Conservation (phyloP, 1,139 yeast species). For the Debaryomyces fabryi region DNA sequence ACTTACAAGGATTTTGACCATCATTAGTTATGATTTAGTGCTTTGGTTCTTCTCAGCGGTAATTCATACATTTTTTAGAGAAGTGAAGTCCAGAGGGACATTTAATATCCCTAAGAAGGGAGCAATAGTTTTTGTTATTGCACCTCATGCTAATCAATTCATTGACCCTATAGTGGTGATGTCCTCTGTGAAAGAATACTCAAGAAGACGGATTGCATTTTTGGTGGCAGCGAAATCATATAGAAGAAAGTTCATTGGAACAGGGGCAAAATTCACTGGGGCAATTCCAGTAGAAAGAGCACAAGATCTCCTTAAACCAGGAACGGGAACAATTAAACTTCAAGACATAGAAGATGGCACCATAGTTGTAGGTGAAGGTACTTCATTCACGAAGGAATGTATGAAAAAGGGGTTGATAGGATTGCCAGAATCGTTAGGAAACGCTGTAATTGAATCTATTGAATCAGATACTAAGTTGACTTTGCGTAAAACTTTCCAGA, state of each 20-base stretch:
- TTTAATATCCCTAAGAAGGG: slow-evolving; percentile 44
- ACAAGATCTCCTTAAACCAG: slow-evolving; percentile 59
- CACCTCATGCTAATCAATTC: slow-evolving; percentile 52
- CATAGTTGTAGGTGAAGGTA: slow-evolving; percentile 48
- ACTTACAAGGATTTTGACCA: slow-evolving; percentile 5
- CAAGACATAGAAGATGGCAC: slow-evolving; percentile 32
- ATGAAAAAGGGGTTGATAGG: slow-evolving; percentile 61
- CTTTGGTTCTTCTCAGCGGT: slow-evolving; percentile 39
- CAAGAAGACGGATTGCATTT: slow-evolving; percentile 50
- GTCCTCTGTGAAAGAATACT: slow-evolving; percentile 37
- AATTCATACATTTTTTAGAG: slow-evolving; percentile 47
- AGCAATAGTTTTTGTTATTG: slow-evolving; percentile 47
- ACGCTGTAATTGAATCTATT: slow-evolving; percentile 54
- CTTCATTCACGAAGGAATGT: slow-evolving; percentile 50
- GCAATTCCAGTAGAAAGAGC: slow-evolving; percentile 77
- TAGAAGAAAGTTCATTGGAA: slow-evolving; percentile 54
- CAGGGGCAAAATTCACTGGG: slow-evolving; percentile 57
- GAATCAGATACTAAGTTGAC: slow-evolving; percentile 55
- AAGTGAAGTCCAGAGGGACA: slow-evolving; percentile 42
- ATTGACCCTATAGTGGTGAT: slow-evolving; percentile 47
- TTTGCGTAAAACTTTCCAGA: slow-evolving; percentile 52
- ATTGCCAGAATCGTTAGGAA: slow-evolving; percentile 60
- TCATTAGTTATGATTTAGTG: slow-evolving; percentile 35
- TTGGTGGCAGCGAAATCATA: slow-evolving; percentile 69
- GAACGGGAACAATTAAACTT: slow-evolving; percentile 48